Evolutionary conservation across 2,329 filamentous ascomycete species (phyloP).

Genomic region (Pseudogymnoascus sp.): DNA sequence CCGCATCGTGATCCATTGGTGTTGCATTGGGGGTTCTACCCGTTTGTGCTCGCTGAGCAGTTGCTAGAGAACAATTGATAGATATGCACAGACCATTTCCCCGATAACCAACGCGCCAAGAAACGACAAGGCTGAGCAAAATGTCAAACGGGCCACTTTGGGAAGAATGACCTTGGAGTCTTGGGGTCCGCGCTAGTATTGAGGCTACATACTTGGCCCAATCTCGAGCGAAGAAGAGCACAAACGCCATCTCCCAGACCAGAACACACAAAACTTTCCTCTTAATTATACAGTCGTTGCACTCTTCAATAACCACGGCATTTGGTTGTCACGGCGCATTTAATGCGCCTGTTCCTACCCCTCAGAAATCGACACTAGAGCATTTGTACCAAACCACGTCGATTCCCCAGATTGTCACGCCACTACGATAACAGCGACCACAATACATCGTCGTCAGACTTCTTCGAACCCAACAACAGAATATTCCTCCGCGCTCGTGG

Average conservation of each 20-base stretch:
- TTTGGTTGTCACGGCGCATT: neutral
- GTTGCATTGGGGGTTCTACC: neutral
- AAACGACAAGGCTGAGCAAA: neutral
- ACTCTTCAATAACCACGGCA: neutral
- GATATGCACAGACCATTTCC: conserved; percentile 4
- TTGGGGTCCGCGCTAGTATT: neutral
- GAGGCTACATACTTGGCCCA: conserved; percentile 9
- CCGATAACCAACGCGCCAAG: conserved; percentile 1
- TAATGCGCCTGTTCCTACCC: neutral
- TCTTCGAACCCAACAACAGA: neutral
- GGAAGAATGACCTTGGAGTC: conserved; percentile 7
- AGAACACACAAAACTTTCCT: neutral
- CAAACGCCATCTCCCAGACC: neutral
- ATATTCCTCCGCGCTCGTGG: neutral
- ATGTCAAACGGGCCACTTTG: conserved; percentile 1
- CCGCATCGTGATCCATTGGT: conserved; percentile 20
- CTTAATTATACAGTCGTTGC: neutral
- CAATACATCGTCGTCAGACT: conserved; percentile 2
- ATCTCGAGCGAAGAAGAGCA: neutral
- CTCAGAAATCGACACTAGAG: neutral
- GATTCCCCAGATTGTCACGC: neutral
- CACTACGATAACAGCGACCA: neutral
- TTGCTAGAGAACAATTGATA: neutral
- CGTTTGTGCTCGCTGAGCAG: neutral
- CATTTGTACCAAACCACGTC: neutral